Percentiles rank a stretch among this genome's conserved stretches.
Evolutionary conservation across 2,329 filamentous ascomycete genomes (phyloP).

Genomic region (Chrysoporthe deuterocubensis): DNA sequence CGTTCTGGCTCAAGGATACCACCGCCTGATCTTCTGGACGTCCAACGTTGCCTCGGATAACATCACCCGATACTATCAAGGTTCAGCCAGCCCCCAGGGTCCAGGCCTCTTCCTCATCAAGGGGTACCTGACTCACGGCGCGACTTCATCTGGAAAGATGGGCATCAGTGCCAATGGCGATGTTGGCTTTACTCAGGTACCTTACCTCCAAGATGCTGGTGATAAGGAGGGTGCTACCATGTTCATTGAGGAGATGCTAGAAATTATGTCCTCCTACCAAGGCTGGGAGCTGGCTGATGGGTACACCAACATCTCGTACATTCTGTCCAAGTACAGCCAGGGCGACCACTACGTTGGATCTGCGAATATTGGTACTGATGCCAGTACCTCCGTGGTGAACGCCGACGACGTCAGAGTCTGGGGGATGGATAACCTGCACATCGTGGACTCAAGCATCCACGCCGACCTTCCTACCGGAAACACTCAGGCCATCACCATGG

Average conservation of each 20-base stretch:
- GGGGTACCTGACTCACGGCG: slow-evolving; percentile 34
- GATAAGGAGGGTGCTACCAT: slow-evolving; percentile 31
- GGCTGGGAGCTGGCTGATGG: slow-evolving; percentile 23
- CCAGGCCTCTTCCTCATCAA: slow-evolving; percentile 31
- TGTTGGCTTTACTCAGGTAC: slow-evolving; percentile 32
- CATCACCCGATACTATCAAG: slow-evolving; percentile 34
- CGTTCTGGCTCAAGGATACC: slow-evolving; percentile 32
- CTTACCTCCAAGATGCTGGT: slow-evolving; percentile 31
- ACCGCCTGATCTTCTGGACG: slow-evolving; percentile 34
- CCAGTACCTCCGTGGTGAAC: slow-evolving; percentile 60
- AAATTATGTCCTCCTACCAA: slow-evolving; percentile 20
- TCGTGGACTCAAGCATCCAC: slow-evolving; percentile 66
- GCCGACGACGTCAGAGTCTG: slow-evolving; percentile 60
- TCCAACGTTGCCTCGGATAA: slow-evolving; percentile 32
- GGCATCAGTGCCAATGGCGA: slow-evolving; percentile 33
- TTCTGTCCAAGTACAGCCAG: slow-evolving; percentile 9
- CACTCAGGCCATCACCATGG: slow-evolving; percentile 51
- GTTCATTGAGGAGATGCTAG: slow-evolving; percentile 9
- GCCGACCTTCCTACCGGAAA: slow-evolving; percentile 67
- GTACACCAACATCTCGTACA: slow-evolving; percentile 16
- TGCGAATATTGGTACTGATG: slow-evolving; percentile 58
- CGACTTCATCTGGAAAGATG: slow-evolving; percentile 33
- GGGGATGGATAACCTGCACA: slow-evolving; percentile 64
- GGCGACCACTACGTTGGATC: slow-evolving; percentile 44
- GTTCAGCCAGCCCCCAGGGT: slow-evolving; percentile 30